phyloP scores from a whole-genome alignment of 225 moss, liverwort and hornwort genomes.

The Takakia lepidozioides region DNA sequence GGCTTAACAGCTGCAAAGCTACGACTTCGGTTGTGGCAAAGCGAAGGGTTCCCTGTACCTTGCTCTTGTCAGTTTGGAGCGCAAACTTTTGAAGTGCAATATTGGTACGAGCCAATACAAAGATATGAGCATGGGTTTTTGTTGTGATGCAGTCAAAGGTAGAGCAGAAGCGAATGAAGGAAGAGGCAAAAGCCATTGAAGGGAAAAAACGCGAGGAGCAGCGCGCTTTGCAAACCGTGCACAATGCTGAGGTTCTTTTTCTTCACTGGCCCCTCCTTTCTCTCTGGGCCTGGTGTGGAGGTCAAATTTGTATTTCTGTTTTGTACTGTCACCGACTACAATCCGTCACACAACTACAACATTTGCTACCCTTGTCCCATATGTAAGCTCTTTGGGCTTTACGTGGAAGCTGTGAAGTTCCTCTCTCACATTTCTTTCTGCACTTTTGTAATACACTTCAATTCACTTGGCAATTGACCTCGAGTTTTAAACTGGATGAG shows the following conservation, averaged over 20 bases:
- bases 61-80: no score
- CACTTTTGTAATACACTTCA: background rate
- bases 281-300: no score
- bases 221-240: slow-evolving; percentile 34
- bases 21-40: background rate
- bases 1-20: background rate
- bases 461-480: background rate
- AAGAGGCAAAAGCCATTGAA: slow-evolving; percentile 46
- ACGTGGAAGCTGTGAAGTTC: background rate
- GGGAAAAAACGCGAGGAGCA: slow-evolving; percentile 50
- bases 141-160: slow-evolving; percentile 24
- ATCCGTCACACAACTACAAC: no score
- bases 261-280: background rate
- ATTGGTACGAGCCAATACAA: no score
- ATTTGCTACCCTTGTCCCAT: no score
- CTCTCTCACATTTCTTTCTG: background rate
- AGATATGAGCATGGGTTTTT: background rate
- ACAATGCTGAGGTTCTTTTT: slow-evolving; percentile 30
- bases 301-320: no score
- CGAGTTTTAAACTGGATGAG: background rate
- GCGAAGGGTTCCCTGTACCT: no score
- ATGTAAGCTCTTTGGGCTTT: background rate
- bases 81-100: no score
- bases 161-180: slow-evolving; percentile 39
- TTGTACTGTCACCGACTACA: no score